Evolutionary conservation across 345 rosid species (phyloP).

Genomic region (Pistacia vera): DNA sequence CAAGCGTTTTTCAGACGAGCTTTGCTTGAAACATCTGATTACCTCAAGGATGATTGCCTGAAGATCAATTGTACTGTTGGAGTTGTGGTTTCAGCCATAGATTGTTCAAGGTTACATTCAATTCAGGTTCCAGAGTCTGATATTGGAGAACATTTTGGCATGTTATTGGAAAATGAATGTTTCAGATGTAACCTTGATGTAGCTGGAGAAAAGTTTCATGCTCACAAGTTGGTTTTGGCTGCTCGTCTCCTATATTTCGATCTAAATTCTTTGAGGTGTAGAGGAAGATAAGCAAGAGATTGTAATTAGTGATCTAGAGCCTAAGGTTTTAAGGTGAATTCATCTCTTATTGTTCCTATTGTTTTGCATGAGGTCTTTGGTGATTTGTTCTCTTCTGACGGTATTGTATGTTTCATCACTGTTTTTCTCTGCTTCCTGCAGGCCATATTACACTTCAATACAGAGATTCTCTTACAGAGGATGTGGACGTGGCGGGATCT

Average conservation of each 20-base stretch:
- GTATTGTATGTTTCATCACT: neutral
- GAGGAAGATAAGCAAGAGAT: slow-evolving; percentile 44
- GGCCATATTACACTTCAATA: slow-evolving; percentile 61
- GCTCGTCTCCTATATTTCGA: slow-evolving; percentile 63
- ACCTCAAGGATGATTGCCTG: slow-evolving; percentile 66
- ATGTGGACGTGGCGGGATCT: slow-evolving; percentile 45
- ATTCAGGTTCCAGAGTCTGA: slow-evolving; percentile 64
- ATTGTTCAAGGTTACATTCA: slow-evolving; percentile 45
- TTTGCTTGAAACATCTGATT: slow-evolving; percentile 67
- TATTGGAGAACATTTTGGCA: slow-evolving; percentile 61
- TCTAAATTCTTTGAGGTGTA: slow-evolving; percentile 40
- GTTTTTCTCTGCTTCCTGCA: slow-evolving; percentile 15
- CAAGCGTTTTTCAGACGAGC: slow-evolving; percentile 73
- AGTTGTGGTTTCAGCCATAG: slow-evolving; percentile 57
- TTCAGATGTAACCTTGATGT: slow-evolving; percentile 61
- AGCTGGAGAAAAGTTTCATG: slow-evolving; percentile 55
- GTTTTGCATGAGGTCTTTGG: neutral
- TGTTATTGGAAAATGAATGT: slow-evolving; percentile 60
- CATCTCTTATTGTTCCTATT: neutral
- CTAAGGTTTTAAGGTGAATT: slow-evolving; percentile 57
- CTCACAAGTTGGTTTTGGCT: slow-evolving; percentile 72
- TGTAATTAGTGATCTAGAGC: slow-evolving; percentile 48
- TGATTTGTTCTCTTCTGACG: slow-evolving; percentile 3
- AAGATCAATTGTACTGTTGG: slow-evolving; percentile 74
- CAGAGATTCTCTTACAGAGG: slow-evolving; percentile 57